Evolutionary conservation across 2,329 filamentous ascomycete species (phyloP), one percentile per base, ranked within the genome.

Genomic region (Botrytis squamosa): DNA sequence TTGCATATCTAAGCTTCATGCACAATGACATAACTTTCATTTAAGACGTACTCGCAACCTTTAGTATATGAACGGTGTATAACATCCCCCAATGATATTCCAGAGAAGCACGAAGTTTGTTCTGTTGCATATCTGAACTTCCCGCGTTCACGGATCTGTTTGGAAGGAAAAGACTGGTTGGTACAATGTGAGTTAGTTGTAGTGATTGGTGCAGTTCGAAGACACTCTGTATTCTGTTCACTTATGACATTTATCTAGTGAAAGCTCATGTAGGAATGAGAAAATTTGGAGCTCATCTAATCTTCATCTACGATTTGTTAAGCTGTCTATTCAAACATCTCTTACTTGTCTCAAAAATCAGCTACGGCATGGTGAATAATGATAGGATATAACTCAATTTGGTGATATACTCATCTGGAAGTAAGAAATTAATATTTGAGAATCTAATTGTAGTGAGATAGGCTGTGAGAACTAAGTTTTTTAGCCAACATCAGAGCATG

Each of bases 1-100:
- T 68, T 68, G 46, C 33, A 67, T 14, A 40, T 52, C 64, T 67
- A 16, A 40, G 18, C 8, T 40, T 67, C 14, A 67, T 67, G 44
- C 33, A 67, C 2, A 1, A 16, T 49, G 42, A 55, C 25, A 42
- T 42, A 63, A n/a, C 57, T 46, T 33, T 33, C 33, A 33, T 33
- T 4, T 33, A 33, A 33, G 33, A 33, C 33, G 33, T 33, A 33
- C 33, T 33, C 33, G 33, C 33, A 33, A 33, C 33, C 33, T 33
- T 33, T 33, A 33, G 33, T 33, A 33, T 33, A 33, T 33, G 4
- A 33, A 33, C 33, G 33, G 33, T 33, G 33, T 33, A 33, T 20
- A 46, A 46, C 18, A 20, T 3, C 18, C 8, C 7, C 33, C 65
- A 67, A 67, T 55, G 18, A 67, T 33, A 40, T 20, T 5, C 40